These are phyloP conservation scores for Penicillium thymicola DNA, from an alignment of 2,329 filamentous ascomycete species.

Conservation along the genomic window DNA sequence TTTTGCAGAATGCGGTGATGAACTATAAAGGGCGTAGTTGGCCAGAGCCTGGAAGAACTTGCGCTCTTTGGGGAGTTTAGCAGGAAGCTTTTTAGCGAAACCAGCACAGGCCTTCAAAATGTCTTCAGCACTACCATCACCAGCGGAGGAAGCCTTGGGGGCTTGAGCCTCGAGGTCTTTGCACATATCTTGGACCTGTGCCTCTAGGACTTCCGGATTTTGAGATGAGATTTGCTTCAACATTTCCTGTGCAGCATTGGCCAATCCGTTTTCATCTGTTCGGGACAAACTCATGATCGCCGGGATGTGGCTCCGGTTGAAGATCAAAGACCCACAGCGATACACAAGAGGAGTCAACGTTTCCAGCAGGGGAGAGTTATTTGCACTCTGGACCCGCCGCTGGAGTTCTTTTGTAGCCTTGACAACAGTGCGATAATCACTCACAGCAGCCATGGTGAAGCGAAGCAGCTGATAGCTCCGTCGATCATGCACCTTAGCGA, in stretches of 20 bases:
- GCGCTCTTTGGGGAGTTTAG: slow-evolving; percentile 76
- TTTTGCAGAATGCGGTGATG: slow-evolving; percentile 79
- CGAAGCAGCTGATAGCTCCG: slow-evolving; percentile 85
- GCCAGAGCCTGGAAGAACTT: slow-evolving; percentile 78
- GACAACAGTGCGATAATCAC: slow-evolving; percentile 86
- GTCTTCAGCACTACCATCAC: slow-evolving; percentile 75
- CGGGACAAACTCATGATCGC: slow-evolving; percentile 85
- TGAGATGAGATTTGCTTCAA: slow-evolving; percentile 87
- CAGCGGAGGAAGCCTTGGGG: slow-evolving; percentile 64
- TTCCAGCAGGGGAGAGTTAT: slow-evolving; percentile 64
- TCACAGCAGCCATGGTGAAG: slow-evolving; percentile 78
- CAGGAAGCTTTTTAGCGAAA: slow-evolving; percentile 80
- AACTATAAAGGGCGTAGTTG: slow-evolving; percentile 77
- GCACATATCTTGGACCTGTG: slow-evolving; percentile 87
- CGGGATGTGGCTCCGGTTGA: slow-evolving; percentile 90
- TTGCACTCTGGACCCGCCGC: slow-evolving; percentile 70
- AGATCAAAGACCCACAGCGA: slow-evolving; percentile 76
- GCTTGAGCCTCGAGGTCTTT: slow-evolving; percentile 78
- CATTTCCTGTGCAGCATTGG: slow-evolving; percentile 77
- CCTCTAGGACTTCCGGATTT: slow-evolving; percentile 87
- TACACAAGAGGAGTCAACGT: slow-evolving; percentile 81
- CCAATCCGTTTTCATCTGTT: slow-evolving; percentile 75
- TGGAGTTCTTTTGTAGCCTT: slow-evolving; percentile 87
- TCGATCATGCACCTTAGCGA: slow-evolving; percentile 86
- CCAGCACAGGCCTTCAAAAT: slow-evolving; percentile 91